Percentiles rank a stretch among this genome's conserved stretches.
Evolutionary conservation across 1,284 basidiomycete species (phyloP).

Genomic region (Exobasidium rhododendri): DNA sequence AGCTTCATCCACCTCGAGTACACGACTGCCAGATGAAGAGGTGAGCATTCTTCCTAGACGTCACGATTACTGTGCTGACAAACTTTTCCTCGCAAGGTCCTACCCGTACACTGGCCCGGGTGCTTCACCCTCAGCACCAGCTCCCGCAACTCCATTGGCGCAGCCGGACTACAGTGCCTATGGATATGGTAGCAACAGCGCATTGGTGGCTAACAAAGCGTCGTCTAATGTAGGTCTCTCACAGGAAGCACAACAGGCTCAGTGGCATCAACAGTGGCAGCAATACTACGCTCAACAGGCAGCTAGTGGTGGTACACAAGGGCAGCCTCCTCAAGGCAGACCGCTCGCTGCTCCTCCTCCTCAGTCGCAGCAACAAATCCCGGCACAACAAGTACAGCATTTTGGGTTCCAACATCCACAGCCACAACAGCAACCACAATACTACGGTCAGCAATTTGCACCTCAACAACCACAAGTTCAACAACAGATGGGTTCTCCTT

Average conservation of each 20-base stretch:
- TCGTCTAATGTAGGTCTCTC: background rate
- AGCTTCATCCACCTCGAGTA: too few relatives aligned
- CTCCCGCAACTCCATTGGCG: slow-evolving; percentile 2
- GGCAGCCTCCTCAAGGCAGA: slow-evolving; percentile 9
- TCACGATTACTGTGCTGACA: too few relatives aligned
- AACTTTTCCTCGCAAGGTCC: too few relatives aligned
- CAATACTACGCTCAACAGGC: slow-evolving; percentile 32
- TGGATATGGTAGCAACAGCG: slow-evolving; percentile 28
- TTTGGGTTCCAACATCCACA: slow-evolving; percentile 22
- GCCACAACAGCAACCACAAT: slow-evolving; percentile 19
- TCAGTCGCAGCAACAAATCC: slow-evolving; percentile 15
- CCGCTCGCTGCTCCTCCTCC: background rate
- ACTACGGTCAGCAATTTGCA: background rate
- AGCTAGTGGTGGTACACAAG: slow-evolving; percentile 11
- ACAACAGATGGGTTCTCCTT: slow-evolving; percentile 7
- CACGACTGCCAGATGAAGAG: background rate
- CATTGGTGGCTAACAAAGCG: slow-evolving; percentile 8
- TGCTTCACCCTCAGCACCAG: background rate
- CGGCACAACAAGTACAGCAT: slow-evolving; percentile 7
- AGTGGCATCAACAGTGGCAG: slow-evolving; percentile 41
- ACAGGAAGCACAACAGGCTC: slow-evolving; percentile 21
- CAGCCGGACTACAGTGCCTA: slow-evolving; percentile 39
- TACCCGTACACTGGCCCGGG: slow-evolving; percentile 15
- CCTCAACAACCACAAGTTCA: slow-evolving; percentile 3
- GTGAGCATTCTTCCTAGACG: background rate